These are phyloP conservation scores for Penstemon newberryi DNA, from an alignment of 257 asterid genomes.

Conservation along the genomic window DNA sequence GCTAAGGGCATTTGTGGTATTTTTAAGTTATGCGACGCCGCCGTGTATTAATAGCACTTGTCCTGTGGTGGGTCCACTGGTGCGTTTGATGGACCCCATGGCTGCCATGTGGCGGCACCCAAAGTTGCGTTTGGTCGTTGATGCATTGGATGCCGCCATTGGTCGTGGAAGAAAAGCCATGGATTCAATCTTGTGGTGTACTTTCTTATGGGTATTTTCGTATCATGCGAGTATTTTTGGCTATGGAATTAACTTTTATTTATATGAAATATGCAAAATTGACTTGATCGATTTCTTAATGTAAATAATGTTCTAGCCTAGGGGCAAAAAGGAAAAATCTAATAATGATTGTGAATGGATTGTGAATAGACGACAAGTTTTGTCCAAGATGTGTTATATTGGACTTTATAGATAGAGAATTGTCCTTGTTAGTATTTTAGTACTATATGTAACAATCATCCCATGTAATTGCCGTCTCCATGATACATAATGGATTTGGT, in stretches of 20 bases:
- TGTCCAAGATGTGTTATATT: conserved; percentile 15
- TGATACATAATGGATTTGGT: conserved; percentile 19
- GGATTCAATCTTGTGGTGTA: too few species aligned
- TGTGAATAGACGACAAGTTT: conserved; percentile 23
- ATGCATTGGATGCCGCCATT: neutral
- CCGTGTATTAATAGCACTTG: neutral
- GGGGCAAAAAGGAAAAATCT: neutral
- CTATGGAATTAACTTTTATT: too few species aligned
- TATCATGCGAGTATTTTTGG: too few species aligned
- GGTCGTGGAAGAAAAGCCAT: neutral
- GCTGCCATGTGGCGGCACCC: neutral
- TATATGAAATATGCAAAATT: too few species aligned
- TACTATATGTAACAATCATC: conserved; percentile 13
- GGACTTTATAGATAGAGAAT: neutral
- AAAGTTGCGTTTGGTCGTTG: neutral
- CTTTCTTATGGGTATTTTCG: too few species aligned
- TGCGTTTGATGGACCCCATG: neutral
- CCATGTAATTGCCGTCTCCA: conserved; percentile 13
- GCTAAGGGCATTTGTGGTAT: neutral
- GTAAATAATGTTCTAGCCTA: neutral
- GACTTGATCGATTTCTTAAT: too few species aligned
- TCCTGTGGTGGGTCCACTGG: neutral
- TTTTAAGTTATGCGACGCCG: conserved; percentile 1
- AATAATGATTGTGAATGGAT: conserved; percentile 1
- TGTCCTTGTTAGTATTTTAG: neutral